Conservation (phyloP, 495 filamentous ascomycete genomes). For the Lasiosphaeria ovina region DNA sequence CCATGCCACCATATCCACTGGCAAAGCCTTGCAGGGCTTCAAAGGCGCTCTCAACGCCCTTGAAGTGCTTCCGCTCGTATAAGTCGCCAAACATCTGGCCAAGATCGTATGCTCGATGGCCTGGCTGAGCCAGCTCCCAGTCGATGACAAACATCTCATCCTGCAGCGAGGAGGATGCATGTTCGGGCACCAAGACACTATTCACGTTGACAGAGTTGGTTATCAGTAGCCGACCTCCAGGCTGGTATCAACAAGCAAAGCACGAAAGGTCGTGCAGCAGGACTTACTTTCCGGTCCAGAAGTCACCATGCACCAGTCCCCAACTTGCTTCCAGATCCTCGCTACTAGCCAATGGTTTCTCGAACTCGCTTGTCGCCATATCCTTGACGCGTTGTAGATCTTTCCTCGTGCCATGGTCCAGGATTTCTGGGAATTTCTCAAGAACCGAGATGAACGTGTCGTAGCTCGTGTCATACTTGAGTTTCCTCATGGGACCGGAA, state of each 20-base stretch:
- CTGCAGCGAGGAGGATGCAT: neutral
- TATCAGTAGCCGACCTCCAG: neutral
- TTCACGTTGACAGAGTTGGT: neutral
- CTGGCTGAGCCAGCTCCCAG: constrained; percentile 54
- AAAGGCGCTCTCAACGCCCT: constrained; percentile 36
- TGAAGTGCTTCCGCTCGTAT: constrained; percentile 53
- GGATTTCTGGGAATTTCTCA: constrained; percentile 34
- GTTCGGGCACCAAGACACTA: constrained; percentile 9
- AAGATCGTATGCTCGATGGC: constrained; percentile 49
- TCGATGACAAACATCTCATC: constrained; percentile 42
- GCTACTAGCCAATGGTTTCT: neutral
- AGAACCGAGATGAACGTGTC: constrained; percentile 47
- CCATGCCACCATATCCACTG: constrained; percentile 44
- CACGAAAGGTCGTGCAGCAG: neutral
- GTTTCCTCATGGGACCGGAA: constrained; percentile 34
- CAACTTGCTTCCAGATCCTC: constrained; percentile 2
- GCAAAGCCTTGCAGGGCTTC: constrained; percentile 46
- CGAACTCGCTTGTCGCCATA: constrained; percentile 33
- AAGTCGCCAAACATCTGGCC: constrained; percentile 56
- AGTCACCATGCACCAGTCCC: constrained; percentile 54
- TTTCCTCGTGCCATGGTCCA: constrained; percentile 17
- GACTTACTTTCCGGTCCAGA: constrained; percentile 54
- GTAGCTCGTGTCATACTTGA: constrained; percentile 50
- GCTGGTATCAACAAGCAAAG: neutral
- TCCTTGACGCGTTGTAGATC: constrained; percentile 19